Evolutionary conservation across 2,329 filamentous ascomycete genomes (phyloP), one percentile per base, ranked within the genome.

Genomic region (Epichloe sylvatica): DNA sequence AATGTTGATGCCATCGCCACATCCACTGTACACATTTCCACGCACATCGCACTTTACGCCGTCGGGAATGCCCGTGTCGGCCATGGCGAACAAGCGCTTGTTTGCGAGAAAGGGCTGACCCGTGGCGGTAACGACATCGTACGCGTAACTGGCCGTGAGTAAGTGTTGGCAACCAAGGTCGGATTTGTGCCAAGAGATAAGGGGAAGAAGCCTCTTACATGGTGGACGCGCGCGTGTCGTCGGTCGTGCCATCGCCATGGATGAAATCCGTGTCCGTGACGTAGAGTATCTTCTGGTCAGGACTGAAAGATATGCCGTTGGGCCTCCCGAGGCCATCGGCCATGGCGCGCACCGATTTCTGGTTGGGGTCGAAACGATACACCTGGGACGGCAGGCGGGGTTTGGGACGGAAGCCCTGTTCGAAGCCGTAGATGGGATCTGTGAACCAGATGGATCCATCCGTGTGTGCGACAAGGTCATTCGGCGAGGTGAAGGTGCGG

Each of bases 371-470:
- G 46, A 68, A 74, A 11, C 73, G 64, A 56, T 76, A 76, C 3
- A 76, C 72, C 49, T 71, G 69, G 46, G 62, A 67, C 0, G 72
- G 72, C 9, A 76, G 50, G 39, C 61, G 59, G 1, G 72, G 70
- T 9, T 59, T 56, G 9, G 67, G 68, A 9, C 72, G 64, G 54
- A 72, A 70, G 9, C 69, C 65, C 53, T 75, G 71, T 50, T 72
- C 67, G 25, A 61, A 67, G 8, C 72, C 74, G 56, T 76, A 75
- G 8, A 64, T 60, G 0, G 72, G 70, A 54, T 75, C 72, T 0
- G 72, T 75, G 55, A 75, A 75, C 70, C 72, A 75, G 23, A 76
- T 64, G 5, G 61, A 62, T 4, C 69, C 69, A 50, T 72, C 70
- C 1, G 53, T 54, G 42, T 65, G 60, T 13, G 71, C 60, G 5